Conservation (phyloP, 495 filamentous ascomycete species). For the Xylaria nigripes region DNA sequence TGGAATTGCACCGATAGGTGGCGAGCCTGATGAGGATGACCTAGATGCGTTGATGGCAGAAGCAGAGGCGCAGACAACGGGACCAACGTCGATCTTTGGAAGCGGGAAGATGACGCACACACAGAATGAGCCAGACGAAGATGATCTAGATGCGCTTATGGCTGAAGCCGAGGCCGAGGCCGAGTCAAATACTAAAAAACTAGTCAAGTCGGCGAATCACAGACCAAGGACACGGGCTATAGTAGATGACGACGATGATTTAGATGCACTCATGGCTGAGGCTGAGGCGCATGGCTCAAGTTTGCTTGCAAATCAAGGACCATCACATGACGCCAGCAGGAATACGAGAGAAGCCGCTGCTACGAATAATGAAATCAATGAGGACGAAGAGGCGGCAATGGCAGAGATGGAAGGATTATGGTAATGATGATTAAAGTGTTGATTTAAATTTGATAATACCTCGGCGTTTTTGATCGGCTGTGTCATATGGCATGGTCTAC, state of each 20-base stretch:
- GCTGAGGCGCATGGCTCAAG: conserved; percentile 22
- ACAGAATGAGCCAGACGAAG: conserved; percentile 32
- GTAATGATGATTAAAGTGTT: conserved; percentile 28
- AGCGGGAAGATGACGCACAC: neutral
- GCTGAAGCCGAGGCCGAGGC: conserved; percentile 41
- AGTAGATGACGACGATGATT: conserved; percentile 25
- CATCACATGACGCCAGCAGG: neutral
- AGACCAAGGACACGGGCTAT: neutral
- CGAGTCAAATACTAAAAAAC: conserved; percentile 7
- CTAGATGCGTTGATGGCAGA: conserved; percentile 45
- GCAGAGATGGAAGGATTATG: conserved; percentile 55
- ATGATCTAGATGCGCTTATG: conserved; percentile 47
- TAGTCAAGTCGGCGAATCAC: conserved; percentile 9
- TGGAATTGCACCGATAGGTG: conserved; percentile 11
- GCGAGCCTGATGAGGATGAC: conserved; percentile 40
- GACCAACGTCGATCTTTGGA: conserved; percentile 29
- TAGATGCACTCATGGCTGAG: conserved; percentile 43
- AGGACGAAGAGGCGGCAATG: conserved; percentile 61
- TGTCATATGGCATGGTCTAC: neutral
- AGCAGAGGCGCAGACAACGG: conserved; percentile 27
- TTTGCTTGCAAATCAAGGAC: neutral
- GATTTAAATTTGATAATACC: conserved; percentile 5
- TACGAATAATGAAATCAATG: conserved; percentile 25
- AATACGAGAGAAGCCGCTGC: conserved; percentile 11
- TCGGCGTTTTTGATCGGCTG: neutral